These are phyloP conservation scores for Vaccinium myrtillus DNA, from an alignment of 148 eudicot species.

Conservation along the genomic window DNA sequence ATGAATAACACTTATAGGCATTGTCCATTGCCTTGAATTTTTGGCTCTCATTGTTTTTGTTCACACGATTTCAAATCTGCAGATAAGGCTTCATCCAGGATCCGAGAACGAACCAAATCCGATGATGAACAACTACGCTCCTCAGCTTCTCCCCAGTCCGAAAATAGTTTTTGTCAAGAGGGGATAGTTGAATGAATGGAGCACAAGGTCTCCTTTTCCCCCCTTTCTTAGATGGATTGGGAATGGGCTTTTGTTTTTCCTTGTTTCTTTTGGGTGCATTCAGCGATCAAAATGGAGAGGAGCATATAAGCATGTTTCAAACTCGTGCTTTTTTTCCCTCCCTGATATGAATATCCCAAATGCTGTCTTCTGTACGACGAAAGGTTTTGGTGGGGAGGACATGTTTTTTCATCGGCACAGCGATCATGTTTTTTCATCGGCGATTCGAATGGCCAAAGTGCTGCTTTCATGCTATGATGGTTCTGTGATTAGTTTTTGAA, in stretches of 20 bases:
- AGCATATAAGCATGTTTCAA: constrained; percentile 7
- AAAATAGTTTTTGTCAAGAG: constrained; percentile 39
- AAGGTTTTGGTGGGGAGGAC: not conserved
- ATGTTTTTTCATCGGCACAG: not conserved
- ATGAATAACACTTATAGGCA: not conserved
- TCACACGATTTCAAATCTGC: constrained; percentile 17
- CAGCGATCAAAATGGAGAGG: constrained; percentile 30
- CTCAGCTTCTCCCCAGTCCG: constrained; percentile 47
- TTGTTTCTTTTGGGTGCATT: constrained; percentile 19
- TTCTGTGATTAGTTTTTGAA: constrained; percentile 30
- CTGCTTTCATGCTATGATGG: constrained; percentile 17
- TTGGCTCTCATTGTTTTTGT: not conserved
- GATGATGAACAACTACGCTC: constrained; percentile 34
- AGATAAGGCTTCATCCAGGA: constrained; percentile 40
- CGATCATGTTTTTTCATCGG: constrained; percentile 34
- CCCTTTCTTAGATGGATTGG: constrained; percentile 14
- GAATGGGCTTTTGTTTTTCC: constrained; percentile 13
- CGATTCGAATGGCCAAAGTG: constrained; percentile 28
- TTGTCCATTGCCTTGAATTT: not conserved
- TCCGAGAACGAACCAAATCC: constrained; percentile 31
- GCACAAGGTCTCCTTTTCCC: not conserved
- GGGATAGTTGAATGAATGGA: constrained; percentile 24
- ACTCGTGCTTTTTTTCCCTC: not conserved
- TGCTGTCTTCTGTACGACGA: not conserved
- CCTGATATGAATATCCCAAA: constrained; percentile 3